A percentile compares a stretch with the other conserved stretches of the same genome.
phyloP scores from a whole-genome alignment of 805 yeast genomes.

The Starmerella lactis-condensi region DNA sequence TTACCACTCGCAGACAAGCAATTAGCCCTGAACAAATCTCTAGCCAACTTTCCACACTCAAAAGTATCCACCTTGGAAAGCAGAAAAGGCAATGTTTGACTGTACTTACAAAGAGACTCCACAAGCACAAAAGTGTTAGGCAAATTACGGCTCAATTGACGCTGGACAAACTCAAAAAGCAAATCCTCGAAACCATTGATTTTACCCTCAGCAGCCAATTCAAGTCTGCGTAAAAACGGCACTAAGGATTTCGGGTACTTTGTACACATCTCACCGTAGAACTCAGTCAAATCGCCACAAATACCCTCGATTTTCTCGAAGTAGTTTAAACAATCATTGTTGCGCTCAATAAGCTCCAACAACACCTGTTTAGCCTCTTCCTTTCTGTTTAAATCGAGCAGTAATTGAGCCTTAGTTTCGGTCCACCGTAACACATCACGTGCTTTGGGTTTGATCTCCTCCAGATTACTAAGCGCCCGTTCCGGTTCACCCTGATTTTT shows the following conservation, averaged over 20 bases:
- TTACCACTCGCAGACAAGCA: constrained; percentile 45
- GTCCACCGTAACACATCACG: constrained; percentile 34
- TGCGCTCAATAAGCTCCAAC: constrained; percentile 56
- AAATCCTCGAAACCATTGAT: constrained; percentile 18
- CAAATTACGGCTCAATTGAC: constrained; percentile 51
- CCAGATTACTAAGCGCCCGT: constrained; percentile 44
- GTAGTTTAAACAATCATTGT: constrained; percentile 60
- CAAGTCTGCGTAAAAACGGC: constrained; percentile 35
- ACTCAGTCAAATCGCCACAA: constrained; percentile 29
- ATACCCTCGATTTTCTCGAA: constrained; percentile 44
- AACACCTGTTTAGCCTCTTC: constrained; percentile 52
- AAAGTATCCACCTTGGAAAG: no score
- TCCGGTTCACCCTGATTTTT: constrained; percentile 43
- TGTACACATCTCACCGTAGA: constrained; percentile 45
- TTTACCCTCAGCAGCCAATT: constrained; percentile 34
- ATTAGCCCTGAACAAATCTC: constrained; percentile 25
- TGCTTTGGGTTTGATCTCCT: constrained; percentile 24
- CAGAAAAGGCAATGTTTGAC: no score
- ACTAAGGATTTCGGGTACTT: constrained; percentile 77
- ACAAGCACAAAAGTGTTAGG: constrained; percentile 80
- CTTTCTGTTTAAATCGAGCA: constrained; percentile 35
- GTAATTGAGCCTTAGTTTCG: constrained; percentile 51
- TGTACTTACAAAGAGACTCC: constrained; percentile 35
- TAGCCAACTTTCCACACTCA: no score
- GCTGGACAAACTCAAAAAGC: neutral